phyloP scores from a whole-genome alignment of 352 stramenopile species.

The Globisporangium perplexum region DNA sequence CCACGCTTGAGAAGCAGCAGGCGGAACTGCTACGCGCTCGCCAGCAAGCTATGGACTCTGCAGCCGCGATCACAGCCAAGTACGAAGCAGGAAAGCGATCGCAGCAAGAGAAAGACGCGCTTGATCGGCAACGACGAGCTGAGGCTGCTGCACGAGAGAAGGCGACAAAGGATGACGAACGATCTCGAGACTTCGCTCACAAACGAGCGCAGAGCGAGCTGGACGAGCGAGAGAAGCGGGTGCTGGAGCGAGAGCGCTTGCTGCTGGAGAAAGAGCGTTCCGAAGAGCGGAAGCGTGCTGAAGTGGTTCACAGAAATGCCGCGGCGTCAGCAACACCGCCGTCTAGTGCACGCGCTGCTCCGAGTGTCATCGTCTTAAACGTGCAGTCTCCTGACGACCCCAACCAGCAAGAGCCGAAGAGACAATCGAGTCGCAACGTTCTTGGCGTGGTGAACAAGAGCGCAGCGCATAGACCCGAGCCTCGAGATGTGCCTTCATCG shows the following conservation, averaged over 20 bases:
- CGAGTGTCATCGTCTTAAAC: slow-evolving; percentile 60
- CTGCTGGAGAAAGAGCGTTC: slow-evolving; percentile 40
- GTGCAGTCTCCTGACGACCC: slow-evolving; percentile 31
- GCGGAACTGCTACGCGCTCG: slow-evolving; percentile 41
- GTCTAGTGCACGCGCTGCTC: slow-evolving; percentile 9
- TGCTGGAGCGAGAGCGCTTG: slow-evolving; percentile 39
- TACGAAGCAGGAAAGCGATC: slow-evolving; percentile 36
- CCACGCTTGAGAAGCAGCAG: slow-evolving; percentile 51
- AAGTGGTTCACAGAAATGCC: slow-evolving; percentile 8
- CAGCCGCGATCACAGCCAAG: slow-evolving; percentile 36
- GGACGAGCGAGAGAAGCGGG: slow-evolving; percentile 44
- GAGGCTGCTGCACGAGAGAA: slow-evolving; percentile 29
- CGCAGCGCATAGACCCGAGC: slow-evolving; percentile 1
- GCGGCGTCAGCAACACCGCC: slow-evolving; percentile 3
- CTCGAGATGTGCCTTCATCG: slow-evolving; percentile 2
- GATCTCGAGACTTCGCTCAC: slow-evolving; percentile 21
- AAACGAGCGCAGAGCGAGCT: slow-evolving; percentile 43
- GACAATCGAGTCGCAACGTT: slow-evolving; percentile 16
- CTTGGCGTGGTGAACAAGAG: slow-evolving; percentile 15
- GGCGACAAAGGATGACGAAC: slow-evolving; percentile 35
- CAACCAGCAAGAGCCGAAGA: slow-evolving; percentile 20
- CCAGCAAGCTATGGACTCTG: slow-evolving; percentile 42
- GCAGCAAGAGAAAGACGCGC: slow-evolving; percentile 29
- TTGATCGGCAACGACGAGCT: slow-evolving; percentile 19
- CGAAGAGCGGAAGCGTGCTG: slow-evolving; percentile 18